A percentile compares a stretch with the other conserved stretches of the same genome.
These are phyloP conservation scores for Gaeumannomyces sp. DNA, from an alignment of 2,329 filamentous ascomycete genomes.

Conservation along the genomic window DNA sequence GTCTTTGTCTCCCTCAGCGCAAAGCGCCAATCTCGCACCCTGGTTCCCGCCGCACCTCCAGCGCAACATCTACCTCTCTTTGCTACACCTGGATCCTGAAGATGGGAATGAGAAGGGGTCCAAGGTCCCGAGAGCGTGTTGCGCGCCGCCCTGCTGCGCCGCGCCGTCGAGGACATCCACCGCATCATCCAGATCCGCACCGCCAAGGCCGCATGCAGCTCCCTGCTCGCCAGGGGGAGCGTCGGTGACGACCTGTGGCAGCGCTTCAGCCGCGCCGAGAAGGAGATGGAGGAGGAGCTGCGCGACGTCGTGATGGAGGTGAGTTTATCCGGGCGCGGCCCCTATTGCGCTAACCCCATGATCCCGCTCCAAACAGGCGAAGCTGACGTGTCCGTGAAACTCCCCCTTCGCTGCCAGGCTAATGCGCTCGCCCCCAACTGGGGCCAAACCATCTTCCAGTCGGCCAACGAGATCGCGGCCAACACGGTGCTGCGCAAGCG, in stretches of 20 bases:
- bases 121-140: conserved; percentile 72
- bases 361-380: neutral
- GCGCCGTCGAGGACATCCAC: conserved; percentile 88
- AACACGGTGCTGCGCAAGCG: conserved; percentile 72
- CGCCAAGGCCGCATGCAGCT: conserved; percentile 80
- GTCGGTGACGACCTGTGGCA: conserved; percentile 97
- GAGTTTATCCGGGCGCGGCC: conserved; percentile 16
- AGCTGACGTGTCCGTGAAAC: neutral
- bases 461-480: conserved; percentile 89
- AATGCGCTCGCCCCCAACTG: conserved; percentile 84
- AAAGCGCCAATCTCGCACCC: conserved; percentile 79
- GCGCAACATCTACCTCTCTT: conserved; percentile 89
- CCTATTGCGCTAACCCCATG: neutral
- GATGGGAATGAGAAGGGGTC: conserved; percentile 53
- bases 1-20: conserved; percentile 39
- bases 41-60: conserved; percentile 92
- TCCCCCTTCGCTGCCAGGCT: conserved; percentile 49
- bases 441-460: conserved; percentile 95
- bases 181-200: conserved; percentile 83
- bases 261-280: conserved; percentile 83
- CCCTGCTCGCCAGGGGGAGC: conserved; percentile 79
- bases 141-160: conserved; percentile 79
- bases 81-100: conserved; percentile 70
- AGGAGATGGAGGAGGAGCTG: conserved; percentile 95
- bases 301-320: conserved; percentile 92